Percentiles rank a stretch among this genome's conserved stretches.
Evolutionary conservation across 164 flowering plant species (phyloP).

Genomic region (Hamamelis virginiana): DNA sequence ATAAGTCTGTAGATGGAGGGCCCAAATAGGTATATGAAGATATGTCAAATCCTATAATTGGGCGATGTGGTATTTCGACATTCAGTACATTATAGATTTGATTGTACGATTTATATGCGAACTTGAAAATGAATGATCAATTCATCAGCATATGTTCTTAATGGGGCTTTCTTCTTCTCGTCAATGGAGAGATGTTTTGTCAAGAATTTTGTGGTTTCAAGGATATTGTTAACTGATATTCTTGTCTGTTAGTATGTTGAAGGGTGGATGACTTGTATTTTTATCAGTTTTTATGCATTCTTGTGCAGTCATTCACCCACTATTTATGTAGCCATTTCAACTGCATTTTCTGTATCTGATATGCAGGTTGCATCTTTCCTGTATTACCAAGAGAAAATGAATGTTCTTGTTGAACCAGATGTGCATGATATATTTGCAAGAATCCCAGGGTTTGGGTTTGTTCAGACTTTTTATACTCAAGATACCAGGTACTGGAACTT

Average conservation of each 20-base stretch:
- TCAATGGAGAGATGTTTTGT: too few relatives aligned
- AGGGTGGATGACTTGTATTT: not conserved
- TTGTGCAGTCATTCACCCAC: not conserved
- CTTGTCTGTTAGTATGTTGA: not conserved
- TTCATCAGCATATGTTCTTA: too few relatives aligned
- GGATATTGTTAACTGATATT: not conserved
- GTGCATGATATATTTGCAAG: constrained; percentile 97
- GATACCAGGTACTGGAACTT: constrained; percentile 74
- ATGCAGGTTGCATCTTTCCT: constrained; percentile 85
- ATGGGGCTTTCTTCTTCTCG: too few relatives aligned
- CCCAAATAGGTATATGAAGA: too few relatives aligned
- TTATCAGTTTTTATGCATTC: not conserved
- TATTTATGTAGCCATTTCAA: not conserved
- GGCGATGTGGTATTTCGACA: too few relatives aligned
- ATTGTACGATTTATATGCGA: too few relatives aligned
- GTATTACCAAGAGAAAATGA: constrained; percentile 92
- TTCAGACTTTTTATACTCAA: constrained; percentile 94
- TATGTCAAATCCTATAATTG: too few relatives aligned
- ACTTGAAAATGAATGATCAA: too few relatives aligned
- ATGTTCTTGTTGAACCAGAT: constrained; percentile 95
- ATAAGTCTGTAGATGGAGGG: too few relatives aligned
- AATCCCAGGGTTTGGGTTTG: constrained; percentile 98
- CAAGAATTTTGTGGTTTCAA: not conserved
- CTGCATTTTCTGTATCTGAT: constrained; percentile 8
- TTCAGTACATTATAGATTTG: too few relatives aligned